Base-by-base conservation (phyloP, 192 early-diverging fungal genomes). In the Gaertneriomyces sp. region DNA sequence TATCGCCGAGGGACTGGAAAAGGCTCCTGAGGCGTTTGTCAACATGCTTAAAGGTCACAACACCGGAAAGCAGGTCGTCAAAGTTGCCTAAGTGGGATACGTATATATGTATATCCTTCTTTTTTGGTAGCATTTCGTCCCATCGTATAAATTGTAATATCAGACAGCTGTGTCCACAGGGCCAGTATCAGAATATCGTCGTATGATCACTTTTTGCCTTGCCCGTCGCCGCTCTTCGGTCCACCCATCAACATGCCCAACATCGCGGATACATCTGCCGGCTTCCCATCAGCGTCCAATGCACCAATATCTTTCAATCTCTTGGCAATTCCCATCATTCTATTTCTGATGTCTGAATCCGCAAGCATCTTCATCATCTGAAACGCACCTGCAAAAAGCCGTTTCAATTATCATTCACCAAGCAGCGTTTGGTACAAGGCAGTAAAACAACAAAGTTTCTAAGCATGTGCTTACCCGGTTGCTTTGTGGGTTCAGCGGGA, bases 1-100 rank as follows among this genome's bases (percentile, higher is more conserved):
- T 45, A 62, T 89, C 60, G 62, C 65, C 33, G 77, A 87, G 45
- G 90, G 90, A 11, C 73, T 92, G 41, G 90, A 90, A 54, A 80
- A 73, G 38, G 83, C 85, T 9, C 82, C 81, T n/a, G 55, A 67
- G 42, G 80, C 75, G 3, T 79, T 80, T 57, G 57, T 81, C 45
- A 74, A 68, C 5, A 64, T 82, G 74, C 39, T 79, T 9, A 69
- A 74, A 51, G 78, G 80, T 25, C 62, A 51, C 38, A 80, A 80
- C 60, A 70, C 69, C 25, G 80, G 80, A 2, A 82, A 82, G 74
- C 64, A 63, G 49, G 51, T 82, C 20, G 51, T 81, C 53, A 81
- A 81, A 56, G 66, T 68, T 60, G 59, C 59, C 25, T 33, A 33
- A 33, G 11, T 16, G 20, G 19, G 54, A 56, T 19, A 38, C 2